phyloP scores from a whole-genome alignment of 768 basidiomycete genomes.

The Termitomyces titanicus region DNA sequence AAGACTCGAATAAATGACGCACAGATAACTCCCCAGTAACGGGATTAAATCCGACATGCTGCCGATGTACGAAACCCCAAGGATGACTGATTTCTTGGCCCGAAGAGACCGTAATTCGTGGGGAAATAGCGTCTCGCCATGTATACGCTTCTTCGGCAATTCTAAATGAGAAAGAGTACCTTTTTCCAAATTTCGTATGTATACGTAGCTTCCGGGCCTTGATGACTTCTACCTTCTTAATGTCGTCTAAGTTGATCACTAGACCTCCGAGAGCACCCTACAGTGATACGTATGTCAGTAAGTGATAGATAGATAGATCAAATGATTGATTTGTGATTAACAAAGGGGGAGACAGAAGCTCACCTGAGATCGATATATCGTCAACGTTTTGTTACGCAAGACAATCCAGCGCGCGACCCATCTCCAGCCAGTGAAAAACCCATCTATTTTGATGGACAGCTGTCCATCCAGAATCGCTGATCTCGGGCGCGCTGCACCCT shows the following conservation, averaged over 20 bases:
- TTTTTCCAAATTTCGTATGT: constrained; percentile 19
- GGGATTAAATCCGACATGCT: constrained; percentile 31
- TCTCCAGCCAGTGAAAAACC: constrained; percentile 64
- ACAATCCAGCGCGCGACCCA: constrained; percentile 79
- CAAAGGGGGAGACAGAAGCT: constrained; percentile 20
- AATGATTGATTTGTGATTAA: neutral
- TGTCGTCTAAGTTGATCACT: constrained; percentile 20
- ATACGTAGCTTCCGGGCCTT: constrained; percentile 13
- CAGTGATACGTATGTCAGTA: neutral
- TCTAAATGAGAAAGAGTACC: constrained; percentile 25
- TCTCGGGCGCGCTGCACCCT: constrained; percentile 6
- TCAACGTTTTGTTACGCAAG: constrained; percentile 59
- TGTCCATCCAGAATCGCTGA: constrained; percentile 49
- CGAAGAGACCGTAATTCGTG: constrained; percentile 16
- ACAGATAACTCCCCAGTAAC: constrained; percentile 24
- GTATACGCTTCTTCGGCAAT: constrained; percentile 24
- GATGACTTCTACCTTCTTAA: constrained; percentile 19
- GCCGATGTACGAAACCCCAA: constrained; percentile 28
- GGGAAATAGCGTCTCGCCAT: constrained; percentile 30
- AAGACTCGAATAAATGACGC: neutral
- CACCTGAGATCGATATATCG: constrained; percentile 78
- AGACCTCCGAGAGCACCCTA: constrained; percentile 7
- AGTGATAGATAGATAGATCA: neutral
- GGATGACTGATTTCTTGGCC: constrained; percentile 24
- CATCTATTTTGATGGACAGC: constrained; percentile 73